Percentiles rank a stretch among this genome's conserved stretches.
These are phyloP conservation scores for Mycena metata DNA, from an alignment of 768 basidiomycete genomes.

Conservation along the genomic window DNA sequence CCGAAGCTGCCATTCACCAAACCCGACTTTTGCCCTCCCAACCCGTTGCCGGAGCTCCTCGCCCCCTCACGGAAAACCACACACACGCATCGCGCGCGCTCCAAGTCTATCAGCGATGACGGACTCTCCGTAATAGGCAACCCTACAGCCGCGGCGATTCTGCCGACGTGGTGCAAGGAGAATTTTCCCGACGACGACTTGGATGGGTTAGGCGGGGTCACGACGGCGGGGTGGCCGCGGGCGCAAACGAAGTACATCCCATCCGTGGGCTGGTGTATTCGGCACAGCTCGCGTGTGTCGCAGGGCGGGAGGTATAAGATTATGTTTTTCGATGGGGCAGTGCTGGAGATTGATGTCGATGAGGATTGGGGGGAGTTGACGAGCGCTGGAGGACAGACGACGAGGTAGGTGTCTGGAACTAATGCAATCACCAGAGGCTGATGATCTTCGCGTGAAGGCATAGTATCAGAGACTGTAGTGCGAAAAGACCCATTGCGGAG, in stretches of 20 bases:
- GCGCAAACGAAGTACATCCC: constrained; percentile 56
- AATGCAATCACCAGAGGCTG: neutral
- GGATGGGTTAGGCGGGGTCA: constrained; percentile 10
- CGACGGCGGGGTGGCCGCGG: constrained; percentile 32
- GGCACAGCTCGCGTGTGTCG: constrained; percentile 52
- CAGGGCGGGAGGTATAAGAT: constrained; percentile 58
- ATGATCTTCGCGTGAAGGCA: constrained; percentile 43
- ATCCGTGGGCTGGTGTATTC: constrained; percentile 59
- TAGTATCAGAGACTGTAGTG: constrained; percentile 50
- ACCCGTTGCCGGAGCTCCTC: too few species aligned
- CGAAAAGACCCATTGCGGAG: constrained; percentile 51
- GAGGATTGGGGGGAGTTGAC: constrained; percentile 57
- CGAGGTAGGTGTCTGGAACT: constrained; percentile 44
- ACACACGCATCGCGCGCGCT: neutral
- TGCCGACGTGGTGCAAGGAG: constrained; percentile 38
- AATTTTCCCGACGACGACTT: constrained; percentile 16
- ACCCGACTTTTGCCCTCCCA: too few species aligned
- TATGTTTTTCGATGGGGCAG: constrained; percentile 58
- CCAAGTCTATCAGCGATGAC: constrained; percentile 2
- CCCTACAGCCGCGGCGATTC: constrained; percentile 1
- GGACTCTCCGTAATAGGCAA: constrained; percentile 31
- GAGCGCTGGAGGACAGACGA: constrained; percentile 43
- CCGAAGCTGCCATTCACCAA: constrained; percentile 13
- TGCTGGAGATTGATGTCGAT: constrained; percentile 58
- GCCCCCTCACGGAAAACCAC: constrained; percentile 1